Evolutionary conservation across 1,139 yeast genomes (phyloP).

Genomic region (Yarrowia galli): DNA sequence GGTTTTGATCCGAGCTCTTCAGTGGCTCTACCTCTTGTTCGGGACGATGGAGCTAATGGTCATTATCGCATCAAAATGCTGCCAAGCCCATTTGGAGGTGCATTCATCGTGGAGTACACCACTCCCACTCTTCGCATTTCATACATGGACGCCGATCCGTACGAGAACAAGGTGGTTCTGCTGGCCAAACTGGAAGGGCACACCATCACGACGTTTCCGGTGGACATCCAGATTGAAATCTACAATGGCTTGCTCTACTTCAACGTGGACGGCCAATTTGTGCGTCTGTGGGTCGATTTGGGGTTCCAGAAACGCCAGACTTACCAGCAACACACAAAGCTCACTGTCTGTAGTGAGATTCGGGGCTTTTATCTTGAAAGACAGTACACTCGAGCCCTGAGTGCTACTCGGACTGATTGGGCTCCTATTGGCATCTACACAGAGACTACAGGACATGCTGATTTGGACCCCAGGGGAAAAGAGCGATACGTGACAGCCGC

Average conservation of each 20-base stretch:
- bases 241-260: conserved; percentile 13
- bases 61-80: conserved; percentile 10
- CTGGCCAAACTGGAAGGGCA: conserved; percentile 17
- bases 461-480: conserved; percentile 9
- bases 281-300: conserved; percentile 21
- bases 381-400: conserved; percentile 19
- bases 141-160: conserved; percentile 14
- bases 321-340: conserved; percentile 6
- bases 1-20: conserved; percentile 1
- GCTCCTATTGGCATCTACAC: conserved; percentile 18
- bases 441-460: conserved; percentile 6
- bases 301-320: conserved; percentile 21
- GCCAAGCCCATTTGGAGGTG: conserved; percentile 6
- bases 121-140: conserved; percentile 5
- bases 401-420: conserved; percentile 18
- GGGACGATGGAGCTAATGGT: conserved; percentile 9
- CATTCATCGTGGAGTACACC: conserved; percentile 7
- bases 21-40: conserved; percentile 5
- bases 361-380: conserved; percentile 2
- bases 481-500: conserved; percentile 8
- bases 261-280: conserved; percentile 19
- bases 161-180: conserved; percentile 17
- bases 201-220: conserved; percentile 12
- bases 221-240: conserved; percentile 25
- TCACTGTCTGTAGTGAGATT: neutral